A percentile compares a stretch with the other conserved stretches of the same genome.
phyloP scores from a whole-genome alignment of 208 protist genomes.

The Acanthamoeba lenticulata region DNA sequence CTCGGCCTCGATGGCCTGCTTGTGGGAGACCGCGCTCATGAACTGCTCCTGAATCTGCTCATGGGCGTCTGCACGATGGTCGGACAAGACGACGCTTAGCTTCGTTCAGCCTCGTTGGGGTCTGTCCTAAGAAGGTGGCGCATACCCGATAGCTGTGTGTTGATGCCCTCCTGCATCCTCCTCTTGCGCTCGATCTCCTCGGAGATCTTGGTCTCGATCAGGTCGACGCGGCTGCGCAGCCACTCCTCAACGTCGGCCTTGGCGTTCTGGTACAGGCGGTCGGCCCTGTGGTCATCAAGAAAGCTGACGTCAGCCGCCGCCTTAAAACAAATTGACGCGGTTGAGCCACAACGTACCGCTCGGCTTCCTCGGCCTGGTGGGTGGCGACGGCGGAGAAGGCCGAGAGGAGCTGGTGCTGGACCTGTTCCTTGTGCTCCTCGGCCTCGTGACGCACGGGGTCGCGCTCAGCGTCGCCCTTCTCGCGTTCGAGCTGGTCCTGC shows the following conservation, averaged over 20 bases:
- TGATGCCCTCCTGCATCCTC: slow-evolving; percentile 44
- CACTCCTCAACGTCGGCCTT: slow-evolving; percentile 40
- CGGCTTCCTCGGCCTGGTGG: neutral
- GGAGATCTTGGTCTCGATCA: neutral
- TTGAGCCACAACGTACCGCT: neutral
- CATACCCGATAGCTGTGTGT: neutral
- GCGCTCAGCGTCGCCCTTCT: neutral
- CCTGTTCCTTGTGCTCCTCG: neutral
- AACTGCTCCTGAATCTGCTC: neutral
- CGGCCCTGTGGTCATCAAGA: neutral
- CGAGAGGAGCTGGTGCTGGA: slow-evolving; percentile 57
- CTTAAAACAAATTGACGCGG: neutral
- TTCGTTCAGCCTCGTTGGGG: too few relatives aligned
- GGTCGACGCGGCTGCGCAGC: slow-evolving; percentile 14
- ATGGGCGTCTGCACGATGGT: neutral
- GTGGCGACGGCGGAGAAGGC: slow-evolving; percentile 3
- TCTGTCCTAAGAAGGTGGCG: neutral
- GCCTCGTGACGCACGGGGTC: neutral
- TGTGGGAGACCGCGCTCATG: slow-evolving; percentile 19
- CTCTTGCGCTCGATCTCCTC: slow-evolving; percentile 23
- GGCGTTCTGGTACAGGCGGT: neutral
- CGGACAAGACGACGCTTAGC: too few relatives aligned
- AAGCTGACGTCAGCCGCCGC: neutral
- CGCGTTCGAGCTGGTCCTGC: slow-evolving; percentile 7
- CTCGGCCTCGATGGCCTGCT: neutral